Evolutionary conservation across 441 rosid species (phyloP).

Genomic region (Bocquillonia castaneifolia): DNA sequence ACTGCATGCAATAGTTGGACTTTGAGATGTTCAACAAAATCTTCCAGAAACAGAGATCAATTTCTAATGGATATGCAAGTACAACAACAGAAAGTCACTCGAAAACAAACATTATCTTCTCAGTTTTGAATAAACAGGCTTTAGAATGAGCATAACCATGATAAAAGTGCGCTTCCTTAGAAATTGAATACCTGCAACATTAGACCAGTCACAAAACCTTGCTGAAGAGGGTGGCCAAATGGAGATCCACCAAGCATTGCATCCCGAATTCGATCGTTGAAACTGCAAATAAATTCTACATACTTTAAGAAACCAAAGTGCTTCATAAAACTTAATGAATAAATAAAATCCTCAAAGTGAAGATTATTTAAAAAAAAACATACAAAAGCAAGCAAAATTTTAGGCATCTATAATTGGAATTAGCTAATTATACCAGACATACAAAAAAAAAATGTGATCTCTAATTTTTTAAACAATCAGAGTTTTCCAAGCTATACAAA

Average conservation of each 20-base stretch:
- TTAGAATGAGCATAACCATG: constrained; percentile 6
- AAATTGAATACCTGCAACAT: constrained; percentile 58
- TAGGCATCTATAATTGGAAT: not conserved
- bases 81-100: not conserved
- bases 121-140: not conserved
- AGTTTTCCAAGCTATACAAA: not conserved
- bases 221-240: constrained; percentile 96
- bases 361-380: constrained; percentile 11
- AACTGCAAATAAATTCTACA: constrained; percentile 45
- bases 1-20: not conserved
- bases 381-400: not conserved
- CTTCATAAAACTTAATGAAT: constrained; percentile 6
- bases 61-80: not conserved
- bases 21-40: not conserved
- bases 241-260: constrained; percentile 98
- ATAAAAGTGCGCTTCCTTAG: constrained; percentile 1
- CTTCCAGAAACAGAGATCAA: constrained; percentile 6
- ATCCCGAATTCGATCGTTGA: constrained; percentile 96
- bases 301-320: constrained; percentile 19
- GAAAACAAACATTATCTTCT: not conserved
- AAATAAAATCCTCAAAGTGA: constrained; percentile 9
- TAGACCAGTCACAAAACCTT: constrained; percentile 91
- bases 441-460: not conserved
- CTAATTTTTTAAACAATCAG: not conserved
- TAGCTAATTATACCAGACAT: not conserved